These are phyloP conservation scores for Coemansia sp. DNA, from an alignment of 192 early-diverging fungal species.

Conservation along the genomic window DNA sequence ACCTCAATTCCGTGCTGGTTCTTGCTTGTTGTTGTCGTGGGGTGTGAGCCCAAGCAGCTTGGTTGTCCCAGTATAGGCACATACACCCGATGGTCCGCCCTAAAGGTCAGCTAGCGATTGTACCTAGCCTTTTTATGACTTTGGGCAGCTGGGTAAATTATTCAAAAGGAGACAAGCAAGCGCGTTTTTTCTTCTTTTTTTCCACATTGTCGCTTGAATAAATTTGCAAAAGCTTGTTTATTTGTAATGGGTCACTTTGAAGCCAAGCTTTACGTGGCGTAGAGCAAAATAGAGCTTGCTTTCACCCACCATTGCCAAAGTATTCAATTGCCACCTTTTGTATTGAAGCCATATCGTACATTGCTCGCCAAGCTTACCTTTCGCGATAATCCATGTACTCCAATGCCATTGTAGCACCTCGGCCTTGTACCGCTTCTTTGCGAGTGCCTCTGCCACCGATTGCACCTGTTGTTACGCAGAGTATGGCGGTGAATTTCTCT, in stretches of 20 bases:
- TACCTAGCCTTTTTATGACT: neutral
- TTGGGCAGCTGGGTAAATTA: neutral
- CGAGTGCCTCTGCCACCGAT: neutral
- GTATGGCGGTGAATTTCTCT: neutral
- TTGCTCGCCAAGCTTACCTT: slow-evolving; percentile 2
- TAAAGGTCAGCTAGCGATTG: neutral
- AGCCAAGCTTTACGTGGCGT: neutral
- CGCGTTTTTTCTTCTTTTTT: neutral
- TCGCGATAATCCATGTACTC: neutral
- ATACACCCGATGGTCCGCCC: neutral
- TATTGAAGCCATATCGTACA: neutral
- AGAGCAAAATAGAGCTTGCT: neutral
- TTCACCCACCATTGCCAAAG: neutral
- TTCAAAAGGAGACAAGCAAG: neutral
- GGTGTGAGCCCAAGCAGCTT: neutral
- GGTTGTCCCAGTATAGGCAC: neutral
- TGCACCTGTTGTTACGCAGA: neutral
- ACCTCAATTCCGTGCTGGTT: neutral
- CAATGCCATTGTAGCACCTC: neutral
- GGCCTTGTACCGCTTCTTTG: neutral
- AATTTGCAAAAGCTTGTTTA: neutral
- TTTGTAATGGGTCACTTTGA: neutral
- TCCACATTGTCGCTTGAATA: neutral
- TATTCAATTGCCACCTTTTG: slow-evolving; percentile 2
- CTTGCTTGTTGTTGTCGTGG: neutral